Evolutionary conservation across 108 stramenopile species (phyloP).

Genomic region (Asterionellopsis glacialis): DNA sequence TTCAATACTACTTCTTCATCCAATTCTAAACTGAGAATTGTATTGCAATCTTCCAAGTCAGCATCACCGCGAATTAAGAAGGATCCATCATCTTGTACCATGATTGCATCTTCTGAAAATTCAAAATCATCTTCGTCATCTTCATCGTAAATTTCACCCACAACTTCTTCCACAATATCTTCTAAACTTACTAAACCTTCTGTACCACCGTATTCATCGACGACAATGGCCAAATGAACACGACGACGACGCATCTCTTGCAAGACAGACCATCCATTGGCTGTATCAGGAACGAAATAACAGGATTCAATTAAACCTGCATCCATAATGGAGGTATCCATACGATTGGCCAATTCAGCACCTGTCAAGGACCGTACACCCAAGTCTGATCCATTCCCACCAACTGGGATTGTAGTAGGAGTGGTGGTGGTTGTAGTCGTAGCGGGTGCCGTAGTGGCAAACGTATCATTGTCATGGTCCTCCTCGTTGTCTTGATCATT

Average conservation of each 20-base stretch:
- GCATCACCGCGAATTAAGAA: conserved; percentile 92
- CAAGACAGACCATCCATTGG: conserved; percentile 93
- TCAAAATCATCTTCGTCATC: conserved; percentile 88
- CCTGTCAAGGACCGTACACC: conserved; percentile 79
- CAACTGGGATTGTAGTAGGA: conserved; percentile 5
- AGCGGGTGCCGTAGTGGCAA: not conserved
- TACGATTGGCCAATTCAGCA: conserved; percentile 66
- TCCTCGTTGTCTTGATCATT: conserved; percentile 14
- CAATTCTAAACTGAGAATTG: conserved; percentile 73
- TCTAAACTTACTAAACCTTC: conserved; percentile 95
- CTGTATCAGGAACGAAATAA: conserved; percentile 97
- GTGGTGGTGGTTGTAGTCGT: conserved; percentile 4
- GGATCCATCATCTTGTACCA: conserved; percentile 79
- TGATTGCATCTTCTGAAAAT: conserved; percentile 86
- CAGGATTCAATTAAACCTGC: conserved; percentile 87
- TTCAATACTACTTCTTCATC: conserved; percentile 85
- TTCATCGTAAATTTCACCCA: conserved; percentile 90
- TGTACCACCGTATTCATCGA: conserved; percentile 97
- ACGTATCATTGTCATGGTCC: not conserved
- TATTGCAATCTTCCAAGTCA: conserved; percentile 89
- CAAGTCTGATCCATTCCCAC: conserved; percentile 21
- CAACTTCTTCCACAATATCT: conserved; percentile 95
- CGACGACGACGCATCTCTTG: conserved; percentile 95
- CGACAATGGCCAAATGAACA: conserved; percentile 96
- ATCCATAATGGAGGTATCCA: conserved; percentile 77